phyloP scores from a whole-genome alignment of 768 basidiomycete genomes.

The Gloeophyllum trabeum region DNA sequence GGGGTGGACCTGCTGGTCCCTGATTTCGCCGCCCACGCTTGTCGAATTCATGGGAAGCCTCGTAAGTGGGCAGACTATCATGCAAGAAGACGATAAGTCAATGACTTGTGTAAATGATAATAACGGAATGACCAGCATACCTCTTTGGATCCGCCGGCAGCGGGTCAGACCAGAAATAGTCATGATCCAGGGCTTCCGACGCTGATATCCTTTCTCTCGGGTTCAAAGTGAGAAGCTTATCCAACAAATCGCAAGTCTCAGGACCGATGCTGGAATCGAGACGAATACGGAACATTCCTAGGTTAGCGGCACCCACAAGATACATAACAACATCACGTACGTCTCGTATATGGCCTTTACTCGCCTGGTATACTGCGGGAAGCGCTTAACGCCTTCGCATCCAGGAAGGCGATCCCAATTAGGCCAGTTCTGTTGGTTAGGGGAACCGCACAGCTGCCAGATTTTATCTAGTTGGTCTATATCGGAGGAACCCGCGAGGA shows the following conservation, averaged over 20 bases:
- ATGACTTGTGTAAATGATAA: not conserved
- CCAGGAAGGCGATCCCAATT: constrained; percentile 66
- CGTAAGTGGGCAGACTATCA: constrained; percentile 58
- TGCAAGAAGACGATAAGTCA: constrained; percentile 2
- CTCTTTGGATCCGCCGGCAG: constrained; percentile 76
- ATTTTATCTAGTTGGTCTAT: constrained; percentile 89
- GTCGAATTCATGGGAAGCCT: constrained; percentile 78
- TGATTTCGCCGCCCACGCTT: constrained; percentile 51
- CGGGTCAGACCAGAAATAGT: constrained; percentile 92
- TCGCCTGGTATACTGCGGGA: constrained; percentile 39
- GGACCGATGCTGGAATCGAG: constrained; percentile 40
- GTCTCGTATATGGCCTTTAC: constrained; percentile 47
- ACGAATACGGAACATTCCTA: constrained; percentile 4
- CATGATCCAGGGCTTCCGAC: constrained; percentile 76
- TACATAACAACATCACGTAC: too few species aligned
- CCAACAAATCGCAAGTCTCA: constrained; percentile 74
- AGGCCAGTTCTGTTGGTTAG: constrained; percentile 75
- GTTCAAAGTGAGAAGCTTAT: constrained; percentile 73
- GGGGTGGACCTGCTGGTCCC: constrained; percentile 9
- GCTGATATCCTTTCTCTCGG: constrained; percentile 81
- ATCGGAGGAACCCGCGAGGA: constrained; percentile 81
- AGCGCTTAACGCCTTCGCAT: constrained; percentile 68
- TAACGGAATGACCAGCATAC: constrained; percentile 21
- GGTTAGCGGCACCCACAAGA: constrained; percentile 4
- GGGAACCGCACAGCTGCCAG: constrained; percentile 82